Evolutionary conservation across 1,139 yeast genomes (phyloP), one percentile per base, ranked within the genome.

Genomic region (Magnusiomyces magnusii): DNA sequence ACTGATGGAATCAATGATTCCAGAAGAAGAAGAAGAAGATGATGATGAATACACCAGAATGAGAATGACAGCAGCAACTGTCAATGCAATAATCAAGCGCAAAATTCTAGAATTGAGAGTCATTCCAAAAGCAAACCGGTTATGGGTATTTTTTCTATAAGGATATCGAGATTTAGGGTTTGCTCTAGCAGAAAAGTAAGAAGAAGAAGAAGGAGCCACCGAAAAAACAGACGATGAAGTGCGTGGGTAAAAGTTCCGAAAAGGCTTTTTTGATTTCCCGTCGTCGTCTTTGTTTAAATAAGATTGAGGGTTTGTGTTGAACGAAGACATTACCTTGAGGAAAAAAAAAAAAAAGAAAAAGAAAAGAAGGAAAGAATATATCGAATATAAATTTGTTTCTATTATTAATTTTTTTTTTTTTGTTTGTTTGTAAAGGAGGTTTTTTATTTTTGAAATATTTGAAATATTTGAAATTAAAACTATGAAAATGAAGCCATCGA

Each of bases 281-380:
- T n/a, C 19, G 13, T n/a, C 19, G 19, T 47, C 34, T 25, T 47
- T 28, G 51, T 47, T 17, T n/a, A 24, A 25, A 25, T 23, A n/a
- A n/a, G n/a, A 24, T 47, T 23, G 28, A 24, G 21, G 34, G 17
- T 24, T 47, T 24, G n/a, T 15, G 15, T 31, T 9, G 21, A 28
- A 47, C 19, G 51, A 21, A 24, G 28, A 28, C 51, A 47, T 47
- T 25, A 24, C 31, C 28, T 9, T 7, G 21, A 25, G 17, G 25
- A 47, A 23, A 47, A 55, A 25, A 55, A 50, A 25, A 47, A 47
- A 31, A 47, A 50, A 55, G 34, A 50, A 24, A 50, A 31, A 17
- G 1, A 15, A 19, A 24, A 21, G 21, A 1, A 15, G 19, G 19
- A 39, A 39, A 39, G 19, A 10, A 47, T 2, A 36, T 13, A 13